Percentiles rank a stretch among this genome's conserved stretches.
phyloP scores from a whole-genome alignment of 2,329 filamentous ascomycete species.

The Fusarium liriodendri region DNA sequence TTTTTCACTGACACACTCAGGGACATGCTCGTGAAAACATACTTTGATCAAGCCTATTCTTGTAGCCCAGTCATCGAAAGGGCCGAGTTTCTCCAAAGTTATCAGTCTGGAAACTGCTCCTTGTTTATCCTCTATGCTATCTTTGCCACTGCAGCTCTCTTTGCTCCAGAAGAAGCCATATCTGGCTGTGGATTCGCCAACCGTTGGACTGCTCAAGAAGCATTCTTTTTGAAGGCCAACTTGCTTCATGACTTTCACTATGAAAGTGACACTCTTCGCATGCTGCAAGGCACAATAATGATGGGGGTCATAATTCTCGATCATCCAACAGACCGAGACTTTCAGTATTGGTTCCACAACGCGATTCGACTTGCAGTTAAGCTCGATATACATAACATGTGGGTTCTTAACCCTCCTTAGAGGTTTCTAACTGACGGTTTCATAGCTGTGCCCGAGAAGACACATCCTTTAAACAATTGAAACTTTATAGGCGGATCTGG shows the following conservation, averaged over 20 bases:
- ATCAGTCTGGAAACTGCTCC: constrained; percentile 10
- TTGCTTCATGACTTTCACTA: constrained; percentile 34
- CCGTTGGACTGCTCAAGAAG: constrained; percentile 15
- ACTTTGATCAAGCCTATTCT: constrained; percentile 27
- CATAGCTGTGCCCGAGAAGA: no score
- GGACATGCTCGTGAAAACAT: constrained; percentile 18
- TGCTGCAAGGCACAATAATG: constrained; percentile 29
- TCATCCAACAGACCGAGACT: constrained; percentile 27
- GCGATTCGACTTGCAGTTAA: constrained; percentile 17
- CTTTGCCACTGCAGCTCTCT: neutral
- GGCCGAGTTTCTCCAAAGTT: constrained; percentile 14
- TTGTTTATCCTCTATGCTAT: constrained; percentile 24
- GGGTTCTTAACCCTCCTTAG: rapidly evolving
- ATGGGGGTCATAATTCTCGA: constrained; percentile 17
- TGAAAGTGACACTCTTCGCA: neutral
- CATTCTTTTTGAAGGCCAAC: constrained; percentile 30
- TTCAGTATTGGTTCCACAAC: constrained; percentile 36
- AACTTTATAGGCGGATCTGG: constrained; percentile 29
- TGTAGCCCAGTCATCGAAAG: constrained; percentile 21
- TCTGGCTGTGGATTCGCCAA: constrained; percentile 18
- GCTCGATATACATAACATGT: constrained; percentile 18
- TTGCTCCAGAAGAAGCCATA: constrained; percentile 10
- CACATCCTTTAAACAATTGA: neutral
- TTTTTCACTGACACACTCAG: neutral
- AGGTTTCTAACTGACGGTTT: neutral